Conservation (phyloP, 2,329 filamentous ascomycete genomes). For the Talaromyces sp. region DNA sequence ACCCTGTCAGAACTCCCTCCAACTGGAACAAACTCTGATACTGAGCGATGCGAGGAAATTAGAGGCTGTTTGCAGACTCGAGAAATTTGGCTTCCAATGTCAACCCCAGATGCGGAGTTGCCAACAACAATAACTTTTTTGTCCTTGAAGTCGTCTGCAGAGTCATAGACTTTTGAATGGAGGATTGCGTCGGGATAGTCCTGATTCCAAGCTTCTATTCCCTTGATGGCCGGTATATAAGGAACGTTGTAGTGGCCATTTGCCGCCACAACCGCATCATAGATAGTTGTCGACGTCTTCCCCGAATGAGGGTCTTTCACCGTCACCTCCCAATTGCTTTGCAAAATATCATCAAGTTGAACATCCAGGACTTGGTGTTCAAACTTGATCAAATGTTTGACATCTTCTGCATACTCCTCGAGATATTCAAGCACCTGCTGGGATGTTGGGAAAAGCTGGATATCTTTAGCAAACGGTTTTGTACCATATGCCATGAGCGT, state of each 20-base stretch:
- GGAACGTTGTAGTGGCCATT: slow-evolving; percentile 70
- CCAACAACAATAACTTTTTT: slow-evolving; percentile 81
- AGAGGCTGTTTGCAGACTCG: slow-evolving; percentile 54
- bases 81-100: slow-evolving; percentile 73
- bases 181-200: slow-evolving; percentile 56
- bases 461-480: slow-evolving; percentile 55
- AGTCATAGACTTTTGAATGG: slow-evolving; percentile 77
- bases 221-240: slow-evolving; percentile 58
- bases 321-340: slow-evolving; percentile 55
- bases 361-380: slow-evolving; percentile 62
- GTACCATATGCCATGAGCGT: slow-evolving; percentile 76
- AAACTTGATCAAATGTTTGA: slow-evolving; percentile 64
- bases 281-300: slow-evolving; percentile 42
- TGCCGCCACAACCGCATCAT: slow-evolving; percentile 70
- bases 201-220: slow-evolving; percentile 54
- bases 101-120: slow-evolving; percentile 75
- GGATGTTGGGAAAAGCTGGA: slow-evolving; percentile 69
- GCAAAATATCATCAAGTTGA: slow-evolving; percentile 28
- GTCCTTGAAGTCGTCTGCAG: slow-evolving; percentile 53
- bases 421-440: slow-evolving; percentile 68
- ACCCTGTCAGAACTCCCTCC: slow-evolving; percentile 47
- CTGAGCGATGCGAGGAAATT: slow-evolving; percentile 54
- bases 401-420: slow-evolving; percentile 61
- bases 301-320: slow-evolving; percentile 47
- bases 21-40: slow-evolving; percentile 40